Conservation (phyloP, 23 red algal species). For the Pyropia haitanensis region DNA sequence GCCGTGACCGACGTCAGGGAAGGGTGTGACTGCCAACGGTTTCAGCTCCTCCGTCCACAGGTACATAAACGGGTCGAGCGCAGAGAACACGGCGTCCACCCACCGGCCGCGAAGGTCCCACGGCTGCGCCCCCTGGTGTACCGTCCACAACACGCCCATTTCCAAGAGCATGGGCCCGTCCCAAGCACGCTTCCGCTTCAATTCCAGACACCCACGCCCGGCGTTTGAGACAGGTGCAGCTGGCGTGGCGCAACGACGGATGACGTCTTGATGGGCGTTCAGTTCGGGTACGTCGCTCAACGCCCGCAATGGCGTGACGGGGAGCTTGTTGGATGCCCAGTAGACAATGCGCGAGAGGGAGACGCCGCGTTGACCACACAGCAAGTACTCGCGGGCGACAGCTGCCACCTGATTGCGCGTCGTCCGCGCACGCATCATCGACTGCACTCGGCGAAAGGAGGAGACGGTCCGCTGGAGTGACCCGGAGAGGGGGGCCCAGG, state of each 20-base stretch:
- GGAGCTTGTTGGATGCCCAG: not conserved
- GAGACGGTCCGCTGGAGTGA: slow-evolving; percentile 14
- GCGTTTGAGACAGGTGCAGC: not conserved
- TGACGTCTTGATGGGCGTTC: not conserved
- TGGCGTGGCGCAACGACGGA: not conserved
- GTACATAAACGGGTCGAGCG: not conserved
- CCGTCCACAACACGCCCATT: slow-evolving; percentile 22
- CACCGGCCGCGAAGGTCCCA: not conserved
- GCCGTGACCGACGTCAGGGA: slow-evolving; percentile 1
- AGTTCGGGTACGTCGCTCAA: not conserved
- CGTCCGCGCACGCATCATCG: slow-evolving; percentile 12
- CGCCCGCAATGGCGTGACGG: not conserved
- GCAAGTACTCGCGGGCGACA: slow-evolving; percentile 28
- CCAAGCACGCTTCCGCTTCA: not conserved
- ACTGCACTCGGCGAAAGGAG: slow-evolving; percentile 12
- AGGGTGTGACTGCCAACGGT: not conserved
- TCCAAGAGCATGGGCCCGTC: not conserved
- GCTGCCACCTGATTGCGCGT: slow-evolving; percentile 30
- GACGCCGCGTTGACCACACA: slow-evolving; percentile 21
- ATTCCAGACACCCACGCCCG: no score
- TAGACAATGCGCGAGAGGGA: slow-evolving; percentile 11
- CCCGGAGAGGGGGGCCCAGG: slow-evolving; percentile 37
- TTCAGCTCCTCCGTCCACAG: slow-evolving; percentile 6
- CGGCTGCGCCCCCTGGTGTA: slow-evolving; percentile 29
- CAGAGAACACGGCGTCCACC: no score